Evolutionary conservation across 176 grass and related monocot genomes (phyloP), one percentile per base, ranked within the genome.

Genomic region (Eleusine coracana): DNA sequence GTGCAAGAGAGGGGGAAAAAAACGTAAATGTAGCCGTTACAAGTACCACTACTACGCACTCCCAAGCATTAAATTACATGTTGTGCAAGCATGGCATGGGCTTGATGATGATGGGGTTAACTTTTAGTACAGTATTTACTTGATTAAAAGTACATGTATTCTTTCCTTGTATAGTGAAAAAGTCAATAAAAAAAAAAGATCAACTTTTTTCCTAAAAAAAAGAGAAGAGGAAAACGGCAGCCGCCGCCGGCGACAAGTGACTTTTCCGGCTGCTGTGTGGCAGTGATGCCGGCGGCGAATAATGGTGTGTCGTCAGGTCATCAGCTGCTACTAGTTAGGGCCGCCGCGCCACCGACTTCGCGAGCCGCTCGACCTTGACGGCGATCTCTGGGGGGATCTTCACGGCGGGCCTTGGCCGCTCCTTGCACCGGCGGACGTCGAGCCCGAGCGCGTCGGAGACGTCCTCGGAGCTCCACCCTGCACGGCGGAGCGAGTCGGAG

Each of bases 381-480:
- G 79, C 89, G 78, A 97, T 94, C 72, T 92, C 85, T 10, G 87
- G 89, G 0, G 94, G 89, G 46, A 94, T 11, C 52, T 62, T 80
- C 18, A 92, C 28, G 5, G 82, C 51, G 7, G 70, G 60, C 23
- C 79, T 18, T 3, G 67, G 70, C 74, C 76, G 83, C 64, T 89
- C 85, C 75, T 86, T 87, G 55, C 73, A 83, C 3, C 80, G 69
- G 3, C 75, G 82, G 52, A 92, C 40, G 80, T 87, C 89, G 38
- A 92, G 88, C 28, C 89, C 89, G 1, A 97, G 82, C 9, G 94
- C 94, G 36, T 97, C 89, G 0, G 91, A 90, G n/a, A 97, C 87
- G 21, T 97, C 94, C 74, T 97, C 89, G 17, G 90, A 85, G 86
- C 86, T 96, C 94, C 94, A 96, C 8, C 94, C 94, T 10, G 94